Evolutionary conservation across 345 rosid genomes (phyloP).

Genomic region (Hevea brasiliensis): DNA sequence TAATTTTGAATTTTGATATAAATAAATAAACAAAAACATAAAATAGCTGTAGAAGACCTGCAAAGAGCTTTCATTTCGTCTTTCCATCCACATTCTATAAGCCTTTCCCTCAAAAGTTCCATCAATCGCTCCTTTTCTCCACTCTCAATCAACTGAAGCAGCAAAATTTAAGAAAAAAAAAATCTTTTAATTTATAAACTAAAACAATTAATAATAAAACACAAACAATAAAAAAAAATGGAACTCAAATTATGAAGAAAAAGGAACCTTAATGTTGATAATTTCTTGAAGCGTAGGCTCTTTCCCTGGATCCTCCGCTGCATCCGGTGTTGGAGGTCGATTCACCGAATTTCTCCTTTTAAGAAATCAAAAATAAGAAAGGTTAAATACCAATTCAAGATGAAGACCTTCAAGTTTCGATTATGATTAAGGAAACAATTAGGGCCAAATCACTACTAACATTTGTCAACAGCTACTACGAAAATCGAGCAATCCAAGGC

Average conservation of each 20-base stretch:
- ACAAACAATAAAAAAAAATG: neutral
- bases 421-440: neutral
- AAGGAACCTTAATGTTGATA: constrained; percentile 60
- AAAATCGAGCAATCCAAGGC: neutral
- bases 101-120: constrained; percentile 75
- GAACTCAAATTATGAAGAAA: neutral
- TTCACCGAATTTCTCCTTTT: constrained; percentile 62
- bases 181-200: neutral
- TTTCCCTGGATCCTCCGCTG: constrained; percentile 36
- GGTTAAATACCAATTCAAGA: neutral
- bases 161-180: neutral
- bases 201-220: too few species aligned
- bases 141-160: constrained; percentile 56
- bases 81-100: constrained; percentile 79
- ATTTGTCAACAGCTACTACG: neutral
- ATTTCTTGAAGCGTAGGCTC: constrained; percentile 60
- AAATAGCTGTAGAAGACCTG: constrained; percentile 48
- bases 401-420: neutral
- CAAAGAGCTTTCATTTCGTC: constrained; percentile 79
- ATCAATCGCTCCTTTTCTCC: constrained; percentile 68
- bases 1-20: too few species aligned
- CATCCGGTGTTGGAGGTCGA: constrained; percentile 67
- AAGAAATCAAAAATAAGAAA: neutral
- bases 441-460: neutral
- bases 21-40: neutral